Base-by-base conservation (phyloP, 176 grass and related monocot species). In the Cenchrus fungigraminus region DNA sequence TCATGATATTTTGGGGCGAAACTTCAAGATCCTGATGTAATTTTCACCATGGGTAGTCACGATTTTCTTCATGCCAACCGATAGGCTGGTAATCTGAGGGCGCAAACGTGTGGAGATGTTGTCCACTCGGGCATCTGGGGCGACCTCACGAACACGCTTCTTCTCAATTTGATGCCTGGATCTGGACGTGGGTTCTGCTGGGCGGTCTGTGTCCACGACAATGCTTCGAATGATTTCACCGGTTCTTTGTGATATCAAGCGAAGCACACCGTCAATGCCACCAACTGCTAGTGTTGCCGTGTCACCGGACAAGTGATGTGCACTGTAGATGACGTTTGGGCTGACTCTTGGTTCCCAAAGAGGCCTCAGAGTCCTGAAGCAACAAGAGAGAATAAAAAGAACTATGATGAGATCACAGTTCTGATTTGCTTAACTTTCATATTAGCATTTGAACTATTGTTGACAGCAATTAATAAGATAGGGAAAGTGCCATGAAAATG, bases 261-360 rank as follows among this genome's bases (percentile, higher is more conserved):
- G 96, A 68, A 98, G 93, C 20, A 98, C 84, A 11, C 96, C 93
- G 11, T 95, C 96, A 1, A 98, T 87, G 51, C 96, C 93, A 44
- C 96, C 93, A 62, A 92, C 56, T 19, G 74, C 96, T 65, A 98
- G 81, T 0, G 45, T 88, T 12, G 88, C 79, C 12, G 42, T 87
- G 65, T 95, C 96, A 57, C 83, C 91, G 1, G 76, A 68, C 74
- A 98, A 74, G 79, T 98, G 96, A 71, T 95, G 83, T 25, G 44
- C 42, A 4, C 79, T 86, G 67, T 98, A 98, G 64, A 98, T 87
- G 76, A 98, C 96, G 65, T 95, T 98, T 57, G 96, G 93, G 82
- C 96, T 98, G 50, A 92, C 89, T 79, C 96, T 87, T 40, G 51
- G 87, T 85, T 98, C 96, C 96, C 96, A 98, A 2, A 98, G 82